Evolutionary conservation across 495 filamentous ascomycete genomes (phyloP).

Genomic region (Aspergillus kassunensis): DNA sequence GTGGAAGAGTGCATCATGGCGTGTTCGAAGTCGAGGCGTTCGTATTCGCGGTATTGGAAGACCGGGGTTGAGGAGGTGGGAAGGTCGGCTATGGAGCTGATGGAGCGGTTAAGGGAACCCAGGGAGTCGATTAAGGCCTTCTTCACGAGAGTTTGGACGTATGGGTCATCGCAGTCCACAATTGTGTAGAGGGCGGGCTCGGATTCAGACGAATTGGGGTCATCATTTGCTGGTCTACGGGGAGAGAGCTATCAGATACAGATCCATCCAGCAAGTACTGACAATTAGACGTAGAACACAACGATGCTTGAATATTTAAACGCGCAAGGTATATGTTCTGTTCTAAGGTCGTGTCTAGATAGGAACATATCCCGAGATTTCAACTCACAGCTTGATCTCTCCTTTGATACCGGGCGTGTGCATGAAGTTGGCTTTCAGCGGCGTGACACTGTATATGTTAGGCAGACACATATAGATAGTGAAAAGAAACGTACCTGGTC

Average conservation of each 20-base stretch:
- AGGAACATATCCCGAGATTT: slow-evolving; percentile 28
- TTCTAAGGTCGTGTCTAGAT: slow-evolving; percentile 11
- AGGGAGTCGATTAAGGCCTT: slow-evolving; percentile 64
- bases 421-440: slow-evolving; percentile 89
- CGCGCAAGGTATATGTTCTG: slow-evolving; percentile 28
- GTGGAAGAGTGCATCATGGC: slow-evolving; percentile 55
- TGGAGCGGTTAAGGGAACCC: slow-evolving; percentile 41
- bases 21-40: slow-evolving; percentile 77
- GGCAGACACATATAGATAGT: not conserved
- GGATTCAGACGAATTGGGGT: too few relatives aligned
- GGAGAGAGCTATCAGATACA: slow-evolving; percentile 38
- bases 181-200: slow-evolving; percentile 60
- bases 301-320: slow-evolving; percentile 28
- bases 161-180: slow-evolving; percentile 78
- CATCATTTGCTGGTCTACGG: slow-evolving; percentile 40
- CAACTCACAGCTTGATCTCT: slow-evolving; percentile 89
- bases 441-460: slow-evolving; percentile 65
- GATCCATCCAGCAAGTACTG: too few relatives aligned
- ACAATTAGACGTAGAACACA: slow-evolving; percentile 21
- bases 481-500: slow-evolving; percentile 64
- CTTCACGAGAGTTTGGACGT: slow-evolving; percentile 79
- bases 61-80: slow-evolving; percentile 45
- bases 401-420: slow-evolving; percentile 62
- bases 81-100: slow-evolving; percentile 43
- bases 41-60: slow-evolving; percentile 84